These are phyloP conservation scores for Globisporangium heterothallicum DNA, from an alignment of 352 stramenopile species.

Conservation along the genomic window DNA sequence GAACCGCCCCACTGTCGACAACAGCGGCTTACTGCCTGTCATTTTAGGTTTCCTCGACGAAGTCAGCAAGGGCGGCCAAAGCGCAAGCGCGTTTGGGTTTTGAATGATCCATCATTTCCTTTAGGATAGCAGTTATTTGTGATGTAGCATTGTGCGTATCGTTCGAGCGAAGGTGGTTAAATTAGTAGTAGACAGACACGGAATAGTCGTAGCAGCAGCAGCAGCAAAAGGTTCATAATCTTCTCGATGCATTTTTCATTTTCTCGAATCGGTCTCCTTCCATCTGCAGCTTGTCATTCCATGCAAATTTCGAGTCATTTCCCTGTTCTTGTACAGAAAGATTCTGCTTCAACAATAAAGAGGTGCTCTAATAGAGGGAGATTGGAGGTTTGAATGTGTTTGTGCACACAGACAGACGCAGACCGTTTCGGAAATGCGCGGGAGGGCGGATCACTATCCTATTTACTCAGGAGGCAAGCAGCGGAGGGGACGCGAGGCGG, in stretches of 20 bases:
- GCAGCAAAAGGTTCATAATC: slow-evolving; percentile 8
- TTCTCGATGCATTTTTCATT: slow-evolving; percentile 3
- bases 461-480: background rate
- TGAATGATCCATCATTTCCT: slow-evolving; percentile 22
- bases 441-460: background rate
- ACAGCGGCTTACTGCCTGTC: slow-evolving; percentile 61
- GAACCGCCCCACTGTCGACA: slow-evolving; percentile 74
- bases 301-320: too few species aligned
- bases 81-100: slow-evolving; percentile 69
- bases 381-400: background rate
- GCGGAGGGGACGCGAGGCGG: background rate
- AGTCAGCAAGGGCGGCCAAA: slow-evolving; percentile 51
- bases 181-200: slow-evolving; percentile 20
- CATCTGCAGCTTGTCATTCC: too few species aligned
- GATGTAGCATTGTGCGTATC: slow-evolving; percentile 11
- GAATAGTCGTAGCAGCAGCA: slow-evolving; percentile 13
- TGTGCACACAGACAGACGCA: too few species aligned
- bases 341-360: slow-evolving; percentile 1
- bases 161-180: slow-evolving; percentile 19
- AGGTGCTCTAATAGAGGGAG: slow-evolving; percentile 12
- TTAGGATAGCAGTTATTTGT: slow-evolving; percentile 11
- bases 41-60: slow-evolving; percentile 76
- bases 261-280: background rate
- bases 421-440: slow-evolving; percentile 20
- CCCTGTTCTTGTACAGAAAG: slow-evolving; percentile 16